Evolutionary conservation across 2,329 filamentous ascomycete species (phyloP), one percentile per base, ranked within the genome.

Genomic region (Cordyceps farinosa): DNA sequence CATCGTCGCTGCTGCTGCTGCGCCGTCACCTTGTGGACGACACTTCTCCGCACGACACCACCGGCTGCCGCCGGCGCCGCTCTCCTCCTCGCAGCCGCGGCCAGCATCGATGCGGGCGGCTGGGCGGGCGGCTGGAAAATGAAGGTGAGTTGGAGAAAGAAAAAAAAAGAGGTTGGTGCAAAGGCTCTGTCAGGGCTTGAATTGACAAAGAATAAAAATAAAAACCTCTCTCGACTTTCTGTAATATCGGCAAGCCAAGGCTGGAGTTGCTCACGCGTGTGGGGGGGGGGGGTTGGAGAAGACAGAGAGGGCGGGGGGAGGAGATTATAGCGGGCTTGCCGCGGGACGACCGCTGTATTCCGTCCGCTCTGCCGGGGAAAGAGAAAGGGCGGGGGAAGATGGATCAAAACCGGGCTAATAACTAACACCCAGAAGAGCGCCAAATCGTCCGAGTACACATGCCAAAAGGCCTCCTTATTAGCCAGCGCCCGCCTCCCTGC

Each of bases 1-100:
- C 61, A 65, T 62, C 65, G 65, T 50, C 52, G 61, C 55, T 60
- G 62, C 27, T 60, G 62, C 27, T 22, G 22, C 27, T 51, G 22
- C n/a, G 42, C 29, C 27, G 45, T 11, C 2, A 2, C n/a, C 22
- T 22, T 22, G 5, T 10, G 8, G 48, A 17, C 11, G 36, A 45
- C 30, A 6, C 60, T 57, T 55, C 52, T 62, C 51, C 51, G 59
- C 59, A 62, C 51, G 51, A 54, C 32, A 34, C 36, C 48, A 51
- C 48, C 11, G 29, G 45, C 45, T 11, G 56, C 45, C 8, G 45
- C 30, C 42, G 30, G 17, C 30, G 22, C 32, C 44, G 44, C 44
- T 40, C 34, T 59, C 56, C 56, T 59, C 22, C 56, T 59, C 22
- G 38, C 45, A 22, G 53, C 53, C 17, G 34, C 56, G 13, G 17